phyloP scores from a whole-genome alignment of 768 basidiomycete species.

The Clavulina sp. region DNA sequence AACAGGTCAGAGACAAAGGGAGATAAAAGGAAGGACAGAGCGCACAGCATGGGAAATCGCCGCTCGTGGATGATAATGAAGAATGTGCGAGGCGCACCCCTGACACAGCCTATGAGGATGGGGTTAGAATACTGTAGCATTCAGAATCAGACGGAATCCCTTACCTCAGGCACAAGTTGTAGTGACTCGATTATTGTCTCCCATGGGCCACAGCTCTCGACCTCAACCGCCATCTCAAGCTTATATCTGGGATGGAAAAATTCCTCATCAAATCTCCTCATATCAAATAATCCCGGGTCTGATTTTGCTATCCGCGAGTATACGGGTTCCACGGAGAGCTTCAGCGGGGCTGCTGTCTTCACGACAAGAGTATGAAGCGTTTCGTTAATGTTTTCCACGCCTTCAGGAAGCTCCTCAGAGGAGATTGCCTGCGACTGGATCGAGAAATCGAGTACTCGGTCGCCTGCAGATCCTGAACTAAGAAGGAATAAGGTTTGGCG shows the following conservation, averaged over 20 bases:
- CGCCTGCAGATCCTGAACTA: conserved; percentile 44
- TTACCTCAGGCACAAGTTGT: conserved; percentile 31
- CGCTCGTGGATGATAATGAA: conserved; percentile 37
- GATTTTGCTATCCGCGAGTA: conserved; percentile 31
- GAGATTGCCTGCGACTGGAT: conserved; percentile 35
- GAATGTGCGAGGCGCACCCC: conserved; percentile 16
- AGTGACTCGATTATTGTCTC: conserved; percentile 35
- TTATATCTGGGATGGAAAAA: conserved; percentile 37
- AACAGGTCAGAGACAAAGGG: too few relatives aligned
- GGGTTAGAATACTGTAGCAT: conserved; percentile 3
- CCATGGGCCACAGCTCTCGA: conserved; percentile 41
- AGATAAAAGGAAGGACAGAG: neutral
- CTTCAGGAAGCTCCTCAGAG: conserved; percentile 12
- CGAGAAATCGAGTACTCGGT: conserved; percentile 66
- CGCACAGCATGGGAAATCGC: conserved; percentile 17
- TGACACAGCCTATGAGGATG: neutral
- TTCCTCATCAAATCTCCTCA: conserved; percentile 32
- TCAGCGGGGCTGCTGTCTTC: conserved; percentile 46
- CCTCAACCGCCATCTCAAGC: conserved; percentile 33
- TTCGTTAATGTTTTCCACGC: conserved; percentile 30
- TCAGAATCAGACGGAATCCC: conserved; percentile 9
- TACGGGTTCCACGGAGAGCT: conserved; percentile 31
- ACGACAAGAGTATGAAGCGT: conserved; percentile 48
- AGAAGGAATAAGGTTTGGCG: conserved; percentile 47
- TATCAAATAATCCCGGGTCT: conserved; percentile 33